Base-by-base conservation (phyloP, 345 rosid species). In the Populus ilicifolia region DNA sequence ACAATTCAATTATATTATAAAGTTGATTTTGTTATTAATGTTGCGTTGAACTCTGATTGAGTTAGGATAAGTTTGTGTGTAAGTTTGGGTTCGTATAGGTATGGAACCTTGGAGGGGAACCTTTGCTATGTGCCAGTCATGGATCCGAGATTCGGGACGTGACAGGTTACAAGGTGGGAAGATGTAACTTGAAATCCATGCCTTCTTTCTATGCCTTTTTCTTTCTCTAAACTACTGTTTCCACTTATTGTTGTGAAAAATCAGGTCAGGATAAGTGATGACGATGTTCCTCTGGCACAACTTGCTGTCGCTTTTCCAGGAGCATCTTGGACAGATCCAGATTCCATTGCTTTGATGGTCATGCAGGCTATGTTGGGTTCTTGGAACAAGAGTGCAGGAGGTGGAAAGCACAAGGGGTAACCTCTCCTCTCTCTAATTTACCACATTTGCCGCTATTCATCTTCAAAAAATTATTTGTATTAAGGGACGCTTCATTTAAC, bases 351-450 rank as follows among this genome's bases (percentile, higher is more conserved):
- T 43, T 85, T 96, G 66, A 94, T 96, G 99, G 98, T 96, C 75
- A 91, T 96, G 94, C 99, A 96, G 78, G 89, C 96, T n/a, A 91
- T 96, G 97, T 81, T 96, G 83, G 99, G 99, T 78, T 94, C 99
- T 30, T 94, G 97, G 97, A 94, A 86, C 84, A 94, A 92, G 82
- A 87, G 62, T 80, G 87, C 90, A 39, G 93, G 92, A 63, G 98
- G 98, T 62, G 99, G 99, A 82, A 96, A 94, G 83, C 99, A 96
- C 87, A 90, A 90, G 98, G 99, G 99, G 99, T 96, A 80, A 88
- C 91, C 77, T 77, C 79, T 38, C 18, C 2, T 67, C 21, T 29
- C 25, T 17, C 27, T 48, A 12, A 21, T 21, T 21, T 39, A 10
- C 56, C 63, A 6, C 23, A 9, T 62, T 21, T 11, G 20, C 14